Percentiles rank a stretch among this genome's conserved stretches.
These are phyloP conservation scores for Dalbergia cochinchinensis DNA, from an alignment of 306 rosid species.

Conservation along the genomic window DNA sequence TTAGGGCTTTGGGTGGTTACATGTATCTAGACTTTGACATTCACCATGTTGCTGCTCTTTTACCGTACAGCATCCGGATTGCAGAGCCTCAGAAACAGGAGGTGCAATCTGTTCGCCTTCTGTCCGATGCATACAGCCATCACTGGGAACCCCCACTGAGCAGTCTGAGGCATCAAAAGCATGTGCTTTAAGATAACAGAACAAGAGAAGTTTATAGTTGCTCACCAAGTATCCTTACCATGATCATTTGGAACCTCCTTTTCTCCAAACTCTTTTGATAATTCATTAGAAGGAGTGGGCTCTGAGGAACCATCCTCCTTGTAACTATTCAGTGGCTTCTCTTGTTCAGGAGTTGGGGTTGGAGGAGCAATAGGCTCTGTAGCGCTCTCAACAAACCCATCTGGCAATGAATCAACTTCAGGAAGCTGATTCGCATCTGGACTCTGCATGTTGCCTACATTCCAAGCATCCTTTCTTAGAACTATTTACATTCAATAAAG, in stretches of 20 bases:
- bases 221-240: constrained; percentile 54
- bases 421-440: constrained; percentile 88
- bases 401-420: constrained; percentile 88
- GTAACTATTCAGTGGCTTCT: constrained; percentile 54
- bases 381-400: constrained; percentile 88
- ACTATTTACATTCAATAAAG: constrained; percentile 37
- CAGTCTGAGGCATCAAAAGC: constrained; percentile 56
- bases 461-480: constrained; percentile 43
- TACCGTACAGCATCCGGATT: constrained; percentile 53
- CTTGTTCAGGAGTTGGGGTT: constrained; percentile 70
- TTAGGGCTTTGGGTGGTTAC: constrained; percentile 59
- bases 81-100: constrained; percentile 49
- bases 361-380: constrained; percentile 72
- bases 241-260: constrained; percentile 56
- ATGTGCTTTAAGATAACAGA: constrained; percentile 57
- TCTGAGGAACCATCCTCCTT: constrained; percentile 54
- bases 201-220: constrained; percentile 56
- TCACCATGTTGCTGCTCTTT: constrained; percentile 63
- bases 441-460: constrained; percentile 77
- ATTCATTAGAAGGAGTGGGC: constrained; percentile 49
- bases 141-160: constrained; percentile 49
- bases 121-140: constrained; percentile 52
- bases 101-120: constrained; percentile 51
- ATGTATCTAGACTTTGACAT: constrained; percentile 59
- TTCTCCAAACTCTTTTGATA: constrained; percentile 44